These are phyloP conservation scores for Colletotrichum sp. DNA, from an alignment of 2,329 filamentous ascomycete genomes.

Conservation along the genomic window DNA sequence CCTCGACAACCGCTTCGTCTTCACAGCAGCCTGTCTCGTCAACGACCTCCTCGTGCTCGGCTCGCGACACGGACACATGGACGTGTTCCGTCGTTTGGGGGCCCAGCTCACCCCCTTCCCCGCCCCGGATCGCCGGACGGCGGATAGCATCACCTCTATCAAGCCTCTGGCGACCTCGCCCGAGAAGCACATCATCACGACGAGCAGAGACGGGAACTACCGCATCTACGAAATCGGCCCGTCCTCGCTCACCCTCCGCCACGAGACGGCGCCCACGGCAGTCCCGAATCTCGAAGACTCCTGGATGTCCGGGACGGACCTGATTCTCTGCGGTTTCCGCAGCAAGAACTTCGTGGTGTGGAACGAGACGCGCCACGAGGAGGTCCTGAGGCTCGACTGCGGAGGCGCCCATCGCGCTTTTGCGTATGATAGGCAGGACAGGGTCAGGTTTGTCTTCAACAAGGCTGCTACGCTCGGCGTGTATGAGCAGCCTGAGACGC, in stretches of 20 bases:
- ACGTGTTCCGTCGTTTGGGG: constrained; percentile 35
- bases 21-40: constrained; percentile 50
- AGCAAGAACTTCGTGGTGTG: constrained; percentile 81
- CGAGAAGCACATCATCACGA: constrained; percentile 66
- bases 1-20: constrained; percentile 54
- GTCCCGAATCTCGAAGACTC: constrained; percentile 79
- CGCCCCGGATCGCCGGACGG: constrained; percentile 44
- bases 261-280: constrained; percentile 73
- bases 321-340: constrained; percentile 82
- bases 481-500: constrained; percentile 43
- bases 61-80: constrained; percentile 56
- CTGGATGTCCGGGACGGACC: constrained; percentile 59
- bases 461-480: constrained; percentile 63
- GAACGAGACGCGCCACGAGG: constrained; percentile 74
- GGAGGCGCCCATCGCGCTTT: constrained; percentile 85
- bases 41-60: constrained; percentile 54
- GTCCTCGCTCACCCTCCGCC: constrained; percentile 63
- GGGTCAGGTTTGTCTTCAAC: constrained; percentile 72
- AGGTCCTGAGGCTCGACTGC: constrained; percentile 77
- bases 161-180: constrained; percentile 43
- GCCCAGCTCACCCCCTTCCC: constrained; percentile 32
- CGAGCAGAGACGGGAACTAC: constrained; percentile 78
- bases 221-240: constrained; percentile 61
- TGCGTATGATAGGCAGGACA: constrained; percentile 45
- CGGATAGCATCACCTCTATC: constrained; percentile 74